Evolutionary conservation across 805 yeast species (phyloP).

Genomic region (Lachancea dasiensis): DNA sequence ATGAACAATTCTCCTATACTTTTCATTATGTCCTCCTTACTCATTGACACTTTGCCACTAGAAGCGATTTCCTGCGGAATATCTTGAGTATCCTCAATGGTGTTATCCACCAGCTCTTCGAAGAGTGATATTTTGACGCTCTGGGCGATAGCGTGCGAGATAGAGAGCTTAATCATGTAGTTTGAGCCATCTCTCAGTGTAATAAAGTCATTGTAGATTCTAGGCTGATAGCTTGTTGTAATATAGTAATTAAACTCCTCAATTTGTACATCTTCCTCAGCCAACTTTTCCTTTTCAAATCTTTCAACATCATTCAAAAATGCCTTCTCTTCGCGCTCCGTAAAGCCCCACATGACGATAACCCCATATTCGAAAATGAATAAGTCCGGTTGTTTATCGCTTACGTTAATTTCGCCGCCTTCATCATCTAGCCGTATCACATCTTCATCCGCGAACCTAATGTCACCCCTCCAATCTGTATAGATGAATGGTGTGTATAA

Average conservation of each 20-base stretch:
- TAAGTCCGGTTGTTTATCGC: conserved; percentile 67
- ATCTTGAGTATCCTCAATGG: conserved; percentile 95
- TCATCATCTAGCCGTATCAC: conserved; percentile 78
- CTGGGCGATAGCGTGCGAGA: conserved; percentile 94
- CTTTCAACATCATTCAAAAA: conserved; percentile 80
- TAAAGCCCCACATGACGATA: conserved; percentile 95
- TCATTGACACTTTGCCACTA: conserved; percentile 92
- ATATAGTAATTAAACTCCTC: conserved; percentile 95
- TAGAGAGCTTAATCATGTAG: conserved; percentile 86
- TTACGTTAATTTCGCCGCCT: conserved; percentile 91
- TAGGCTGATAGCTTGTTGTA: conserved; percentile 89
- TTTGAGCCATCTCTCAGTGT: conserved; percentile 83
- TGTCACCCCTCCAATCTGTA: conserved; percentile 67
- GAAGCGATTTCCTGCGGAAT: conserved; percentile 94
- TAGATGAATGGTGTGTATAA: conserved; percentile 83
- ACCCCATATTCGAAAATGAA: conserved; percentile 96
- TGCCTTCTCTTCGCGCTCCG: conserved; percentile 72
- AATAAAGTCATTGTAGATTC: conserved; percentile 92
- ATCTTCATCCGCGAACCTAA: conserved; percentile 37
- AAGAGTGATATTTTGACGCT: conserved; percentile 91
- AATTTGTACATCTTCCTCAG: conserved; percentile 81
- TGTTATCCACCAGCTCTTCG: conserved; percentile 93
- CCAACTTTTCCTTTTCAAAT: conserved; percentile 86
- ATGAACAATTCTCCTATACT: conserved; percentile 94
- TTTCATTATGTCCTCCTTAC: conserved; percentile 92